Evolutionary conservation across 495 filamentous ascomycete genomes (phyloP), one percentile per base, ranked within the genome.

Genomic region (Penicillium canariense): DNA sequence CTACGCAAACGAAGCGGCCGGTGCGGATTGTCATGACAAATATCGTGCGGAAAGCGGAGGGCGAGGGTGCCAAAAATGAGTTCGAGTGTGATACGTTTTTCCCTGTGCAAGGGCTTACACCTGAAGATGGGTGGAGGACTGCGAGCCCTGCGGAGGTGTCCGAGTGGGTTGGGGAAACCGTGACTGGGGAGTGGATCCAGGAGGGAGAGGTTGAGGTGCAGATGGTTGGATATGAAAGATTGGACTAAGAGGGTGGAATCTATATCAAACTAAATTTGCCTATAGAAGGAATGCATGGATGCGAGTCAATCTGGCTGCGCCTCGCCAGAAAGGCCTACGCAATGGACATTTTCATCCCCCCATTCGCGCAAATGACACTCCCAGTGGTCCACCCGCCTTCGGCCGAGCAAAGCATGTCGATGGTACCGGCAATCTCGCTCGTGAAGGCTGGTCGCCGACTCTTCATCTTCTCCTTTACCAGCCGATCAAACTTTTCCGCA

Each of bases 21-120:
- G 44, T 77, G 25, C 43, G 76, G 54, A 67, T 79, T 68, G 63
- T 79, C 39, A 72, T 77, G 74, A 79, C 76, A 45, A 65, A 72
- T 62, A 71, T 79, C 45, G 65, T 68, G 47, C 60, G 60, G 58
- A 67, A 62, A 32, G 57, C 63, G 75, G 62, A 69, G 26, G 66
- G 48, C 42, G 59, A 75, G 80, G 53, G 74, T 92, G 34, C 47
- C 74, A 60, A 67, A 59, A 35, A 35, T 27, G 52, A 84, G 46
- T 96, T 87, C 73, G 90, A 91, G 58, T 96, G 91, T 69, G 94
- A 98, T 84, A 88, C 87, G 0, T 87, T 87, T 55, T 97, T 97
- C 65, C 87, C 88, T 5, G 56, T 87, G 23, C 73, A 79, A 66
- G 58, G 56, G 35, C 52, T 74, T 36, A 50, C 55, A 15, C 12